Conservation (phyloP, 768 basidiomycete species). For the Mycena floridula region DNA sequence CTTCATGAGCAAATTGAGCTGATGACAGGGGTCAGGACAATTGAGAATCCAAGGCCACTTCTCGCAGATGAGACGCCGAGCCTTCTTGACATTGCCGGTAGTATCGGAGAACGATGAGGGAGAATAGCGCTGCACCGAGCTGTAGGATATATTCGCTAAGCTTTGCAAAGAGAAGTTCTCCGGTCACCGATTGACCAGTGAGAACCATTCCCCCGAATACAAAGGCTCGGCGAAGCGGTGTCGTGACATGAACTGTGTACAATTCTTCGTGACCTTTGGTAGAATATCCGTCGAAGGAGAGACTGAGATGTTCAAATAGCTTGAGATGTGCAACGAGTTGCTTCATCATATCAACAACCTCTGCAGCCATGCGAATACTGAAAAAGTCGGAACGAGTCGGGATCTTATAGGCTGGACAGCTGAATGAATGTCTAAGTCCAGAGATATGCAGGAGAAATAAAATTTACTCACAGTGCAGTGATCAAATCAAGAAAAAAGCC, state of each 20-base stretch:
- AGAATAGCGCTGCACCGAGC: constrained; percentile 5
- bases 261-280: constrained; percentile 4
- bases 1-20: constrained; percentile 10
- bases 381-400: constrained; percentile 6
- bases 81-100: constrained; percentile 11
- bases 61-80: constrained; percentile 8
- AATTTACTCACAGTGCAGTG: not conserved
- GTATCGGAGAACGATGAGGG: constrained; percentile 12
- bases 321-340: not conserved
- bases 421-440: not conserved
- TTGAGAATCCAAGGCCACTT: constrained; percentile 12
- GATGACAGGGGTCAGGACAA: constrained; percentile 11
- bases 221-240: constrained; percentile 3
- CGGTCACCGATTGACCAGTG: constrained; percentile 1
- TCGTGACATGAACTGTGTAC: constrained; percentile 7
- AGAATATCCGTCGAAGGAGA: constrained; percentile 7
- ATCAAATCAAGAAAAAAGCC: constrained; percentile 9
- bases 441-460: not conserved
- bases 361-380: not conserved
- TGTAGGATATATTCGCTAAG: constrained; percentile 5
- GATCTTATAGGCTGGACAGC: constrained; percentile 3
- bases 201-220: constrained; percentile 1
- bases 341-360: constrained; percentile 1
- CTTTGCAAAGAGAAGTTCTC: not conserved
- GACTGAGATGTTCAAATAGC: not conserved